Evolutionary conservation across 78 protist species (phyloP).

Genomic region (Chrysochromulina tobinii): DNA sequence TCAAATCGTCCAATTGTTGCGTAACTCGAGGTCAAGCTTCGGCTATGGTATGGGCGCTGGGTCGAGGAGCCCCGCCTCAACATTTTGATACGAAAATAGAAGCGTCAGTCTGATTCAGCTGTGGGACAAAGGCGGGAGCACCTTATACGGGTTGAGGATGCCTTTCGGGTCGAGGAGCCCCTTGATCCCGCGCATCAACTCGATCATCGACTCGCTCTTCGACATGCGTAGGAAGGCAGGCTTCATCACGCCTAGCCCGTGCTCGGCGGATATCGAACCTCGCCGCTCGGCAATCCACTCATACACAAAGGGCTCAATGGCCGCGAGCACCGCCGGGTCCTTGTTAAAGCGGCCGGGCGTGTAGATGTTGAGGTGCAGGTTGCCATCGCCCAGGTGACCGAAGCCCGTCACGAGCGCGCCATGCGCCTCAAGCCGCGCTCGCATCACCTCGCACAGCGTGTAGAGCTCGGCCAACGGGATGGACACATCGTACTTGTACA

Average conservation of each 20-base stretch:
- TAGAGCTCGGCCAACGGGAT: slow-evolving; percentile 51
- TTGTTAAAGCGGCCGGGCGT: slow-evolving; percentile 33
- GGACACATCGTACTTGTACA: slow-evolving; percentile 54
- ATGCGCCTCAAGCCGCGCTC: slow-evolving; percentile 35
- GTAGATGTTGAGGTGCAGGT: slow-evolving; percentile 81
- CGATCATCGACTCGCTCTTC: slow-evolving; percentile 55
- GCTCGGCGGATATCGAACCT: slow-evolving; percentile 87
- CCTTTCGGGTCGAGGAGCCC: slow-evolving; percentile 82
- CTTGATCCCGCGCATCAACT: slow-evolving; percentile 73
- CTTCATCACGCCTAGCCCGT: slow-evolving; percentile 89
- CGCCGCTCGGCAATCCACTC: slow-evolving; percentile 60
- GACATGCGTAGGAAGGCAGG: slow-evolving; percentile 44
- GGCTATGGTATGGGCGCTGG: too few relatives aligned
- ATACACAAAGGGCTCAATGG: slow-evolving; percentile 81
- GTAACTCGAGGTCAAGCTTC: too few relatives aligned
- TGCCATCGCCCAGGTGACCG: slow-evolving; percentile 92
- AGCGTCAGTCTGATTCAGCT: too few relatives aligned
- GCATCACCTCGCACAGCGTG: slow-evolving; percentile 59
- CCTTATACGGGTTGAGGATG: slow-evolving; percentile 88
- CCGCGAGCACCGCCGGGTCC: not conserved
- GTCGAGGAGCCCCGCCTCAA: too few relatives aligned
- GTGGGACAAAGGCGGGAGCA: slow-evolving; percentile 37
- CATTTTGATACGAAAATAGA: too few relatives aligned
- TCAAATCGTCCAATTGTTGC: too few relatives aligned
- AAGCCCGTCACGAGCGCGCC: slow-evolving; percentile 62